These are phyloP conservation scores for Vinca minor DNA, from an alignment of 257 asterid genomes.

Conservation along the genomic window DNA sequence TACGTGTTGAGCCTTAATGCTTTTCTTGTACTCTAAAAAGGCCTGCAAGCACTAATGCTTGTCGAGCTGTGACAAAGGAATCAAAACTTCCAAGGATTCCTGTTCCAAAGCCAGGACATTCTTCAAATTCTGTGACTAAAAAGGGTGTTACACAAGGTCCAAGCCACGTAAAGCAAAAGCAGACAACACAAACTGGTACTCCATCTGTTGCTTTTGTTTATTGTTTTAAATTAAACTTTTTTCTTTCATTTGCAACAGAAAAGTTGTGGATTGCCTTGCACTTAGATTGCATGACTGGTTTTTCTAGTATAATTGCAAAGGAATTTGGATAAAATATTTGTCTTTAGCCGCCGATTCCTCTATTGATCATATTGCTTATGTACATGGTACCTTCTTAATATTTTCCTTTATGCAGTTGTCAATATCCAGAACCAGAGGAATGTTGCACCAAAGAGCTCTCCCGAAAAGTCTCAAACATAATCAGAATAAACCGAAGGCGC, in stretches of 20 bases:
- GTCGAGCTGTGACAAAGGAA: conserved; percentile 46
- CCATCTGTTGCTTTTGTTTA: conserved; percentile 14
- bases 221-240: background rate
- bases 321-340: conserved; percentile 3
- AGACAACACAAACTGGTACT: conserved; percentile 19
- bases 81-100: conserved; percentile 53
- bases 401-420: conserved; percentile 32
- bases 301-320: conserved; percentile 14
- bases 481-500: conserved; percentile 33
- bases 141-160: conserved; percentile 32
- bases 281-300: background rate
- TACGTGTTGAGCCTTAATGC: conserved; percentile 43
- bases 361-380: conserved; percentile 13
- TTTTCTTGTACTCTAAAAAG: conserved; percentile 49
- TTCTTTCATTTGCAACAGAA: conserved; percentile 6
- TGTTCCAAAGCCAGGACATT: conserved; percentile 43
- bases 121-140: conserved; percentile 28
- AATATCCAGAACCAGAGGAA: conserved; percentile 35
- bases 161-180: conserved; percentile 40
- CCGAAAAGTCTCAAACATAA: conserved; percentile 31
- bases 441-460: conserved; percentile 36
- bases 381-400: background rate
- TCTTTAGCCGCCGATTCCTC: background rate
- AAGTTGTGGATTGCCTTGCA: background rate
- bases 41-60: conserved; percentile 44